A percentile compares a stretch with the other conserved stretches of the same genome.
These are phyloP conservation scores for Prunus campanulata DNA, from an alignment of 306 rosid genomes.

Conservation along the genomic window DNA sequence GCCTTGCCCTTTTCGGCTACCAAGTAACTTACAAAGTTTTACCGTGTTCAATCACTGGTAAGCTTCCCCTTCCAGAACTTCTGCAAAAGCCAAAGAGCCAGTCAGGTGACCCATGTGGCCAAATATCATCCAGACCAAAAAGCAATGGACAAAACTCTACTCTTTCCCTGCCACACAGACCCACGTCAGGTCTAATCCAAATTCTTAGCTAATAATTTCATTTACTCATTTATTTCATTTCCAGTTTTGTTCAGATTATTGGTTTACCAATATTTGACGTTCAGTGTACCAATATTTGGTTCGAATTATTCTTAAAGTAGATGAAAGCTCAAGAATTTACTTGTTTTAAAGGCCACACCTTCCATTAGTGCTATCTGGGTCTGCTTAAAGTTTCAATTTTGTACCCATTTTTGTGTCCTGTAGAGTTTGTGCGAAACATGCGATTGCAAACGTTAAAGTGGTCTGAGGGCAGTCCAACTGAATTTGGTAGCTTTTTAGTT, in stretches of 20 bases:
- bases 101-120: constrained; percentile 15
- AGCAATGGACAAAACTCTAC: neutral
- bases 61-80: neutral
- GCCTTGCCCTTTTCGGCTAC: no score
- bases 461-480: neutral
- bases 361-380: neutral
- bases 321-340: neutral
- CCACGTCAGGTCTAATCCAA: constrained; percentile 11
- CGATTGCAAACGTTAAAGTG: neutral
- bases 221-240: neutral
- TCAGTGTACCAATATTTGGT: neutral
- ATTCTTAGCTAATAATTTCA: neutral
- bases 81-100: neutral
- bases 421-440: neutral
- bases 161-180: neutral
- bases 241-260: neutral
- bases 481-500: neutral
- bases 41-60: no score
- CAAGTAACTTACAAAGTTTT: no score
- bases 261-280: neutral
- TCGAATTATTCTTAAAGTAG: neutral
- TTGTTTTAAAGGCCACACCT: neutral
- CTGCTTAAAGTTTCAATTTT: neutral
- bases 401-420: neutral
- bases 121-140: constrained; percentile 7